A percentile compares a stretch with the other conserved stretches of the same genome.
These are phyloP conservation scores for Emmonsia crescens DNA, from an alignment of 2,329 filamentous ascomycete species.

Conservation along the genomic window DNA sequence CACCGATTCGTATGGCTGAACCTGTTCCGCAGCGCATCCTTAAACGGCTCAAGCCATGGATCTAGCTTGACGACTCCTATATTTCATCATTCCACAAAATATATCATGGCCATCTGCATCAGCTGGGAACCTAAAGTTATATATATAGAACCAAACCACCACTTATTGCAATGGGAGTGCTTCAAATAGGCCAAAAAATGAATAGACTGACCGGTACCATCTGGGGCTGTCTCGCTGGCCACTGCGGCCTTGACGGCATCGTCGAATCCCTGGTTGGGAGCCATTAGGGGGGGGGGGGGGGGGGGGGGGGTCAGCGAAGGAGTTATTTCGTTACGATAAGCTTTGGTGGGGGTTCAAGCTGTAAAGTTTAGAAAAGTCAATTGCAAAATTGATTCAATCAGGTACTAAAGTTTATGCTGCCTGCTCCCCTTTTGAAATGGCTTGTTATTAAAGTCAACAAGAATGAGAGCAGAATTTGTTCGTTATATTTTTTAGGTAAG, in stretches of 20 bases:
- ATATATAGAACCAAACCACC: background rate
- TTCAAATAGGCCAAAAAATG: background rate
- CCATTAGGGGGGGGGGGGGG: constrained; percentile 1
- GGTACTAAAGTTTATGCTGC: too few relatives aligned
- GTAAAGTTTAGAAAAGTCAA: background rate
- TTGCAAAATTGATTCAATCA: too few relatives aligned
- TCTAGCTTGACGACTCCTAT: constrained; percentile 72
- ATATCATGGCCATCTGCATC: background rate
- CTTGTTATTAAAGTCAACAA: background rate
- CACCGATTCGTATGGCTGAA: constrained; percentile 72
- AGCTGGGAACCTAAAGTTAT: background rate
- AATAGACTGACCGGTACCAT: constrained; percentile 22
- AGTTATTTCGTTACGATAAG: background rate
- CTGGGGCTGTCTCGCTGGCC: constrained; percentile 6
- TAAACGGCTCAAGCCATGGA: constrained; percentile 80
- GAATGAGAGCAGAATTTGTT: too few relatives aligned
- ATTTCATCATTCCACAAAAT: constrained; percentile 7
- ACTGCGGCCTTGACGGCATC: background rate
- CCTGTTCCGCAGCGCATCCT: constrained; percentile 62
- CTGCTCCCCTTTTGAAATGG: too few relatives aligned
- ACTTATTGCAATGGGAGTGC: background rate
- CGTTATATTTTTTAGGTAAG: too few relatives aligned
- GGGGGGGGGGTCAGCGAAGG: background rate
- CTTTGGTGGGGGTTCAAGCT: background rate
- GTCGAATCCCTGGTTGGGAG: constrained; percentile 12